Conservation (phyloP, 352 stramenopile species). For the Lagenidium sp. region DNA sequence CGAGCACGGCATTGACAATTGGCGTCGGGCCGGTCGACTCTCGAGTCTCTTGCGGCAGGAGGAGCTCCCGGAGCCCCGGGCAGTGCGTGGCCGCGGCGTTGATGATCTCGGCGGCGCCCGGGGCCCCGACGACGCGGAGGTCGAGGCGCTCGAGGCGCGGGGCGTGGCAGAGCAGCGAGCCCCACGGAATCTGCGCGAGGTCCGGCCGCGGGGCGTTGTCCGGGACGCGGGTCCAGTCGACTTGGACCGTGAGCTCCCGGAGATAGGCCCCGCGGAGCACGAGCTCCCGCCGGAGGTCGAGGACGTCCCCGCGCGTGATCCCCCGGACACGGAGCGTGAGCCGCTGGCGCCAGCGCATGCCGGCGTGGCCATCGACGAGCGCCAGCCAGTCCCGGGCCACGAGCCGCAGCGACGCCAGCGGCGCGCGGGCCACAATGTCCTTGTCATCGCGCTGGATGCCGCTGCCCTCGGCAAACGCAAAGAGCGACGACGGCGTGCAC, state of each 20-base stretch:
- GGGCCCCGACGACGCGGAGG: neutral
- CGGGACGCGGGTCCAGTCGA: neutral
- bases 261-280: neutral
- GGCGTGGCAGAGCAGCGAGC: slow-evolving; percentile 1
- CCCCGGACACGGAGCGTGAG: too few relatives aligned
- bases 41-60: slow-evolving; percentile 1
- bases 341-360: too few relatives aligned
- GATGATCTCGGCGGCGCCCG: neutral
- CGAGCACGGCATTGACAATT: slow-evolving; percentile 2
- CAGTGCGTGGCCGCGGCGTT: slow-evolving; percentile 1
- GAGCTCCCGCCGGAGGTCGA: neutral
- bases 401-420: too few relatives aligned
- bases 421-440: too few relatives aligned
- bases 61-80: neutral
- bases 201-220: too few relatives aligned
- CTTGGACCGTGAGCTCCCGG: neutral
- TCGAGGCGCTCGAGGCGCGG: slow-evolving; percentile 4
- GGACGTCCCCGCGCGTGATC: neutral
- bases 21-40: slow-evolving; percentile 1
- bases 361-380: too few relatives aligned
- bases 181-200: neutral
- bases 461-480: too few relatives aligned
- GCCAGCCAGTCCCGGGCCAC: too few relatives aligned
- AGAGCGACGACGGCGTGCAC: too few relatives aligned
- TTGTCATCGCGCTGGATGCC: too few relatives aligned